Base-by-base conservation (phyloP, 179 eudicot genomes). In the Camellia oleifera region DNA sequence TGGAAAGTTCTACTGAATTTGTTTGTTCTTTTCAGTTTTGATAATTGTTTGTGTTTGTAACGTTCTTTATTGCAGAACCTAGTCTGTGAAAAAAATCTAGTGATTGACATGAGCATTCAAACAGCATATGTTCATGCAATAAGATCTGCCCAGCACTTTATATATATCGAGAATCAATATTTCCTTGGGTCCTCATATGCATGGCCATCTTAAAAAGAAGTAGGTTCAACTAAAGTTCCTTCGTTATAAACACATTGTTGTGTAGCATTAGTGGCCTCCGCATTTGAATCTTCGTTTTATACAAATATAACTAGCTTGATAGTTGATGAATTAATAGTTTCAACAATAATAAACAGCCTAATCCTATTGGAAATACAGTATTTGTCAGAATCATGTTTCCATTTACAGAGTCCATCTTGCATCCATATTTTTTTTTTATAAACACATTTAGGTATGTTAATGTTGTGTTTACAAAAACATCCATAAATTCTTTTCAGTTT, bases 101-200 rank as follows among this genome's bases (percentile, higher is more conserved):
- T 93, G 86, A 87, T 93, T 76, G 99, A 95, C 71, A 92, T 79
- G 86, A 95, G 99, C 89, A 93, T 95, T 82, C 97, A 93, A 81
- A 91, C 91, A 79, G 97, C 99, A 64, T 95, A 95, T 74, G 86
- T 95, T 77, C 97, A 95, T 83, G 99, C 99, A 67, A 95, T 95
- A 83, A 87, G 97, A 89, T 95, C 97, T 78, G 99, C 97, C n/a
- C 91, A 93, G 84, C 95, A 86, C 80, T 95, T 93, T 78, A 90
- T 95, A 78, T 95, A 95, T 75, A 95, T 95, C 69, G 98, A 95
- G 82, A 95, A 95, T 74, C 98, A 95, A 77, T 93, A 95, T 83
- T 95, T 95, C 77, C 81, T 95, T 77, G 99, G 99, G 68, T 93
- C 97, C 12, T 95, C 99, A 9, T 95, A 95, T 84, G 99, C 94